These are phyloP conservation scores for Quercus mongolica DNA, from an alignment of 306 rosid species.

Conservation along the genomic window DNA sequence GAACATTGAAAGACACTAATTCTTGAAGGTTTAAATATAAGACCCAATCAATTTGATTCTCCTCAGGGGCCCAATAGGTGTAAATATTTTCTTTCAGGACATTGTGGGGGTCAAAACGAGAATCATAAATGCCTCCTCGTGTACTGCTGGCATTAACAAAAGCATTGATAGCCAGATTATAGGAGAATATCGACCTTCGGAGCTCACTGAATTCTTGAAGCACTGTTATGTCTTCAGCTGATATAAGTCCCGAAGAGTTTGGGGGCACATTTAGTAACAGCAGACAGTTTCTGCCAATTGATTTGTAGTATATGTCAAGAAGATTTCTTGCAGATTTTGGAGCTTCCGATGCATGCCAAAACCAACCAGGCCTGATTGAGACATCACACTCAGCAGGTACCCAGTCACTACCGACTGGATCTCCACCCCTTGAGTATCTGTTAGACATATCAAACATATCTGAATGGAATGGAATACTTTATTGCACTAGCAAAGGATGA, in stretches of 20 bases:
- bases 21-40: conserved; percentile 56
- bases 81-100: conserved; percentile 61
- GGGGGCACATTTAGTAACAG: conserved; percentile 85
- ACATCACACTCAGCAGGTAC: conserved; percentile 83
- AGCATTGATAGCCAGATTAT: conserved; percentile 59
- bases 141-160: conserved; percentile 56
- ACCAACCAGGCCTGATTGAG: conserved; percentile 90
- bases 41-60: conserved; percentile 51
- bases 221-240: conserved; percentile 74
- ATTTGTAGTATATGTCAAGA: conserved; percentile 80
- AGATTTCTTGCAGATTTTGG: conserved; percentile 77
- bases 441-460: conserved; percentile 20
- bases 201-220: conserved; percentile 71
- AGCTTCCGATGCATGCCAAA: conserved; percentile 79
- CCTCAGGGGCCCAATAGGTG: conserved; percentile 84
- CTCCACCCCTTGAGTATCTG: conserved; percentile 70
- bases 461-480: neutral
- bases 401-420: conserved; percentile 77
- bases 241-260: conserved; percentile 84
- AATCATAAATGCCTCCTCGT: conserved; percentile 47
- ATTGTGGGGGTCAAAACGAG: conserved; percentile 55
- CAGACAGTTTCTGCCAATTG: conserved; percentile 77
- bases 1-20: conserved; percentile 62
- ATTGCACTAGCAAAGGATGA: too few relatives aligned
- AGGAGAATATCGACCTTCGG: conserved; percentile 63